Conservation (phyloP, 257 asterid genomes). For the Solanum chiquidenum region DNA sequence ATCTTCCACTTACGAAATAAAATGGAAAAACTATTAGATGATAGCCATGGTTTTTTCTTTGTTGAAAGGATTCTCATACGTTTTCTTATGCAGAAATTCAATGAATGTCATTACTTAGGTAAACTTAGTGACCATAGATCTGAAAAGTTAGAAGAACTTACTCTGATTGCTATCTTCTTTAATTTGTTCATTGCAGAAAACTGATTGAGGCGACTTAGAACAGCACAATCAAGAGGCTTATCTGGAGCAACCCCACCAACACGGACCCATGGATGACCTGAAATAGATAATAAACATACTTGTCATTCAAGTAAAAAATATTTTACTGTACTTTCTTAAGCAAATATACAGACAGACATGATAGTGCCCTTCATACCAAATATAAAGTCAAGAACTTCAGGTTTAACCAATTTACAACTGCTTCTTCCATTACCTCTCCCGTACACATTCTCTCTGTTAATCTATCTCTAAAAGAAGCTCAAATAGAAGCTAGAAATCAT, state of each 20-base stretch:
- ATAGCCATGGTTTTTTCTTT: background rate
- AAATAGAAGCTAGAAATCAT: background rate
- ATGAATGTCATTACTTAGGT: background rate
- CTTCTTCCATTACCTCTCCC: background rate
- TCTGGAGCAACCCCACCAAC: slow-evolving; percentile 36
- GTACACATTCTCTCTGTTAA: background rate
- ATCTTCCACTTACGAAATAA: background rate
- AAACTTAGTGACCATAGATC: background rate
- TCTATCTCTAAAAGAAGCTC: background rate
- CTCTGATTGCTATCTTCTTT: slow-evolving; percentile 39
- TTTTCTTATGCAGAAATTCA: background rate
- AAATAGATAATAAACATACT: background rate
- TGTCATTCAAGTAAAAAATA: background rate
- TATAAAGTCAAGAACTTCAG: background rate
- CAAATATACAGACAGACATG: background rate
- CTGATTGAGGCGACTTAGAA: slow-evolving; percentile 33
- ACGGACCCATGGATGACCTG: slow-evolving; percentile 40
- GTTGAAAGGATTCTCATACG: background rate
- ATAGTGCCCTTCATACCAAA: background rate
- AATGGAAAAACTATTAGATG: background rate
- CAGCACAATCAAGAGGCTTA: slow-evolving; percentile 44
- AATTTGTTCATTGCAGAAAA: slow-evolving; percentile 40
- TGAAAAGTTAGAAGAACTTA: slow-evolving; percentile 4
- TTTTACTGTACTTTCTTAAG: background rate
- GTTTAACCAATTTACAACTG: background rate